phyloP scores from a whole-genome alignment of 495 filamentous ascomycete species.

The Aspergillus taichungensis region DNA sequence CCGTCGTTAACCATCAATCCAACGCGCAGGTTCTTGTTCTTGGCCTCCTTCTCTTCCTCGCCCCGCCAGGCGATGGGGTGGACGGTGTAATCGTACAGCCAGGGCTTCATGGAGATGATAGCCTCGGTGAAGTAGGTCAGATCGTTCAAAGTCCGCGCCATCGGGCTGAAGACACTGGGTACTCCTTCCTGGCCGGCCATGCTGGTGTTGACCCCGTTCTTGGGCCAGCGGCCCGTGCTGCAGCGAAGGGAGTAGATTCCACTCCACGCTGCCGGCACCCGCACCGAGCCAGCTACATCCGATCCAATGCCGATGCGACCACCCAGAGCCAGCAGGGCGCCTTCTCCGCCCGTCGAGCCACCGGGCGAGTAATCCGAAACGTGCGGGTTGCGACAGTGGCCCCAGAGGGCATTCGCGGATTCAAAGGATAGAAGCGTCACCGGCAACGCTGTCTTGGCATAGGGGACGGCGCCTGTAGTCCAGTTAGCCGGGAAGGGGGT shows the following conservation, averaged over 20 bases:
- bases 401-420: constrained; percentile 84
- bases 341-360: constrained; percentile 85
- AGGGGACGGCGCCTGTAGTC: constrained; percentile 68
- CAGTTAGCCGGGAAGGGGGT: too few species aligned
- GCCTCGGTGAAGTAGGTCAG: constrained; percentile 76
- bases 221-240: constrained; percentile 93
- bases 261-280: constrained; percentile 81
- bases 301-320: constrained; percentile 89
- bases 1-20: constrained; percentile 76
- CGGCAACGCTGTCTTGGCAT: constrained; percentile 93
- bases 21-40: constrained; percentile 54
- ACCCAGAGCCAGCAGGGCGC: constrained; percentile 75
- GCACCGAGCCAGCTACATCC: constrained; percentile 88
- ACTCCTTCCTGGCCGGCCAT: constrained; percentile 96
- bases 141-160: constrained; percentile 83
- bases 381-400: constrained; percentile 75
- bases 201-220: constrained; percentile 72
- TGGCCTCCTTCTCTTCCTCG: constrained; percentile 48
- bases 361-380: constrained; percentile 78
- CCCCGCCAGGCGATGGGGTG: constrained; percentile 77
- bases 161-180: constrained; percentile 81
- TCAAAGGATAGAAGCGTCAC: constrained; percentile 90
- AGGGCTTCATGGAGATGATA: constrained; percentile 76
- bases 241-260: constrained; percentile 88
- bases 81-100: constrained; percentile 81